A percentile compares a stretch with the other conserved stretches of the same genome.
phyloP scores from a whole-genome alignment of 768 basidiomycete genomes.

The Rhodosporidiobolus sp. region DNA sequence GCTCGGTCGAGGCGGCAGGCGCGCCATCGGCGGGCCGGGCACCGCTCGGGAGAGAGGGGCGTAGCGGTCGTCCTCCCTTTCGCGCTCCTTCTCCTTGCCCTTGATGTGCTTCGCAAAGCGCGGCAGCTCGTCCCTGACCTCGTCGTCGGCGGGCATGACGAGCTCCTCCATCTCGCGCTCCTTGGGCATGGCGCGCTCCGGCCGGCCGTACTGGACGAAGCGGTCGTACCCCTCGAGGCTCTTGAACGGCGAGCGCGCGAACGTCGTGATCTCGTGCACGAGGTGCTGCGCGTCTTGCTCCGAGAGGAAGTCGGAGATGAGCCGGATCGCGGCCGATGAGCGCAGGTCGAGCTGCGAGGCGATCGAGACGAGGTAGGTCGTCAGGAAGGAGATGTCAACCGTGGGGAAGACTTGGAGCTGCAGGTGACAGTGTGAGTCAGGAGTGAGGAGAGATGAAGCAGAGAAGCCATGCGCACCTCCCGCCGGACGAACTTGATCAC shows the following conservation, averaged over 20 bases:
- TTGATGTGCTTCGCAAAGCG: conserved; percentile 25
- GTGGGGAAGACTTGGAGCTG: conserved; percentile 42
- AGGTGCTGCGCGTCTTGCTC: conserved; percentile 41
- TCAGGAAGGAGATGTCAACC: conserved; percentile 43
- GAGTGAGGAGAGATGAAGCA: too few relatives aligned
- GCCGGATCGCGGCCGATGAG: conserved; percentile 37
- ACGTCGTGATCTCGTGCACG: conserved; percentile 38
- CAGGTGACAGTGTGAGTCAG: background rate
- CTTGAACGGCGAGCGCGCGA: conserved; percentile 33
- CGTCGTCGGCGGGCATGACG: background rate
- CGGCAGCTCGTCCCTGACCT: conserved; percentile 4
- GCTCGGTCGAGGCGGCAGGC: background rate
- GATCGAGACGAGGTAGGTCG: conserved; percentile 41
- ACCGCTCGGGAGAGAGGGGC: too few relatives aligned
- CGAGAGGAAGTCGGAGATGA: conserved; percentile 42
- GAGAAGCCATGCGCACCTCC: conserved; percentile 25
- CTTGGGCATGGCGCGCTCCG: conserved; percentile 9
- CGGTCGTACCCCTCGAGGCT: conserved; percentile 34
- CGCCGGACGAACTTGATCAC: conserved; percentile 42
- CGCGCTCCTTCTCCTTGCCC: conserved; percentile 10
- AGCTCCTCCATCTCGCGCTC: conserved; percentile 5
- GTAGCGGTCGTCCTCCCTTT: background rate
- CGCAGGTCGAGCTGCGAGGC: conserved; percentile 45
- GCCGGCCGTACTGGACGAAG: conserved; percentile 37
- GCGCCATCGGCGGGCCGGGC: conserved; percentile 9